Percentiles rank a stretch among this genome's conserved stretches.
Evolutionary conservation across 2,329 filamentous ascomycete genomes (phyloP).

Genomic region (Alternaria sp.): DNA sequence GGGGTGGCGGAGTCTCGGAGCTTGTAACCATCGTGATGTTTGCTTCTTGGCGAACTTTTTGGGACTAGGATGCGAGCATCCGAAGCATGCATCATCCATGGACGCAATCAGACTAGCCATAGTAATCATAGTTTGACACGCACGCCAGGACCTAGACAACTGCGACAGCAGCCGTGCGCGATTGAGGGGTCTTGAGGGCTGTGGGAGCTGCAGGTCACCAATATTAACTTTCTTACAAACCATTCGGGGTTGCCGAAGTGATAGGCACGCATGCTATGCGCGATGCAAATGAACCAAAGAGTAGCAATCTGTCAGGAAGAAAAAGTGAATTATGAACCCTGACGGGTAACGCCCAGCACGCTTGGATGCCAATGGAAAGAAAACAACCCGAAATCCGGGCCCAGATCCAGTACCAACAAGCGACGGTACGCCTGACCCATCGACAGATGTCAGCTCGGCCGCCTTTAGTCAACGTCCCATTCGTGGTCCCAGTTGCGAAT

Average conservation of each 20-base stretch:
- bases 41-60: neutral
- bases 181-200: neutral
- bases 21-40: neutral
- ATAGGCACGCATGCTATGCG: neutral
- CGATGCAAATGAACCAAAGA: neutral
- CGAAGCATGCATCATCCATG: neutral
- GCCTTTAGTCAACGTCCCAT: constrained; percentile 53
- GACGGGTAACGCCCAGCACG: neutral
- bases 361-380: neutral
- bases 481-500: constrained; percentile 54
- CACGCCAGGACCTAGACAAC: neutral
- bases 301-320: neutral
- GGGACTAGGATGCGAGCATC: constrained; percentile 9
- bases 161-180: neutral
- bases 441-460: neutral
- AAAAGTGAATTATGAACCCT: neutral
- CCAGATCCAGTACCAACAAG: neutral
- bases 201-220: neutral
- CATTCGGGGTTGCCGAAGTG: neutral
- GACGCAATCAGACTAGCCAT: neutral
- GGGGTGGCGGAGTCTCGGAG: constrained; percentile 6
- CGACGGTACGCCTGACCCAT: neutral
- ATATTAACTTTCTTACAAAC: neutral
- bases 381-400: neutral
- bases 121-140: neutral